phyloP scores from a whole-genome alignment of 345 rosid genomes.

The Raphanus sativus region DNA sequence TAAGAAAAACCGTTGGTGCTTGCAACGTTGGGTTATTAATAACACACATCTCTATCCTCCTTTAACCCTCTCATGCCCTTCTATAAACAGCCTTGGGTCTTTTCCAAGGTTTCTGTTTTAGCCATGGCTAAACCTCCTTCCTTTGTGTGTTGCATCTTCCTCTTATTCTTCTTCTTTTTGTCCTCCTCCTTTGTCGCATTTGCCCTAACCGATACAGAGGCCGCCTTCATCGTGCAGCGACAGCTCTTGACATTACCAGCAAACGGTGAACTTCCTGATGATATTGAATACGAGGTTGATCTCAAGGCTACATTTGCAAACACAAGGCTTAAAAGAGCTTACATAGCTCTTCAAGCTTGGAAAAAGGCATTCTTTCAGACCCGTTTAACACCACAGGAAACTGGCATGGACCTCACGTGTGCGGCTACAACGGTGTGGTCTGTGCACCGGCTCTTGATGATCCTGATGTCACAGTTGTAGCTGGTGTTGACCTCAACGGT shows the following conservation, averaged over 20 bases:
- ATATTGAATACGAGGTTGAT: slow-evolving; percentile 42
- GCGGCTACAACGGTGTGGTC: slow-evolving; percentile 68
- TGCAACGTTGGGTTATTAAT: slow-evolving; percentile 33
- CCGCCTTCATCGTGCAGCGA: slow-evolving; percentile 60
- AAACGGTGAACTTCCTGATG: slow-evolving; percentile 39
- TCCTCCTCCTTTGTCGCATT: slow-evolving; percentile 36
- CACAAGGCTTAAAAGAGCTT: slow-evolving; percentile 61
- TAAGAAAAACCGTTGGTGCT: slow-evolving; percentile 25
- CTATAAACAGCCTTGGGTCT: slow-evolving; percentile 73
- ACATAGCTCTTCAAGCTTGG: slow-evolving; percentile 77
- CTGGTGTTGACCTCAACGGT: slow-evolving; percentile 71
- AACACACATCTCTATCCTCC: slow-evolving; percentile 24
- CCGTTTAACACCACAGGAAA: slow-evolving; percentile 66
- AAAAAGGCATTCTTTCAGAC: slow-evolving; percentile 75
- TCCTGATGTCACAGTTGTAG: slow-evolving; percentile 49
- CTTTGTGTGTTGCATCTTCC: slow-evolving; percentile 53
- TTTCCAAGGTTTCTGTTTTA: slow-evolving; percentile 52
- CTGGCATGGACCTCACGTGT: slow-evolving; percentile 76
- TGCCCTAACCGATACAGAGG: slow-evolving; percentile 58
- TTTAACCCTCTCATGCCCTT: slow-evolving; percentile 32
- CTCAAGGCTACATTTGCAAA: slow-evolving; percentile 49
- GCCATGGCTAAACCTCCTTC: slow-evolving; percentile 50
- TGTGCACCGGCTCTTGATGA: slow-evolving; percentile 72
- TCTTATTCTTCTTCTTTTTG: slow-evolving; percentile 36
- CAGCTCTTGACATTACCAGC: slow-evolving; percentile 59